Base-by-base conservation (phyloP, 2,329 filamentous ascomycete species). In the Trichoderma sp. region DNA sequence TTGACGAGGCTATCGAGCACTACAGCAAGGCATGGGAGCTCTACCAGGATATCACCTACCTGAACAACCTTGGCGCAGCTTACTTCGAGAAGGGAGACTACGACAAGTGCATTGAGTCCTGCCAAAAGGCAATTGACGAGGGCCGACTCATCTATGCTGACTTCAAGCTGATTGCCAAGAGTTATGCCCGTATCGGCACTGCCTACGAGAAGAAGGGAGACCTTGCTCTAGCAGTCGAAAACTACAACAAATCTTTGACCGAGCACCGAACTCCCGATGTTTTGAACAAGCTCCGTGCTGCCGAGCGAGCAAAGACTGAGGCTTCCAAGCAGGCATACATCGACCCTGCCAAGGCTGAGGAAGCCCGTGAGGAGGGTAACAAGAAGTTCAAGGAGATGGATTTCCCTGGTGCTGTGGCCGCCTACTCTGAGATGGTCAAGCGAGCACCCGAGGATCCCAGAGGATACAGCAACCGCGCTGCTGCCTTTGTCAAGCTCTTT, bases 161-260 rank as follows among this genome's bases (percentile, higher is more conserved):
- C 84, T 99, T 98, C 87, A 99, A 99, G 89, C 88, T 95, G 79
- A 95, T 99, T 76, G 95, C 97, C 80, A 98, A 98, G 90, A 93
- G 95, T n/a, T 98, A 96, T 78, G 94, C 95, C 51, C 94, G 96
- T 77, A 97, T 99, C 76, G 96, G 96, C 75, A 89, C 91, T n/a
- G 91, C 95, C 0, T 94, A 98, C 81, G 96, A 99, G 87, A 97
- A 94, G 85, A 84, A 92, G 80, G 93, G 92, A 75, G 92, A 98
- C 77, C 85, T 96, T 12, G 82, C 88, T 70, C 89, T 91, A 73
- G 96, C 97, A 28, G 89, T 99, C 74, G 90, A 93, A 76, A 93
- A 93, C 86, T 99, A 95, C 87, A 91, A 97, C 83, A 94, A 91
- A 82, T 97, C 95, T 4, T 89, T 99, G 74, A 98, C 94, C 6